Base-by-base conservation (phyloP, 2,329 filamentous ascomycete species). In the Hortaea werneckii region DNA sequence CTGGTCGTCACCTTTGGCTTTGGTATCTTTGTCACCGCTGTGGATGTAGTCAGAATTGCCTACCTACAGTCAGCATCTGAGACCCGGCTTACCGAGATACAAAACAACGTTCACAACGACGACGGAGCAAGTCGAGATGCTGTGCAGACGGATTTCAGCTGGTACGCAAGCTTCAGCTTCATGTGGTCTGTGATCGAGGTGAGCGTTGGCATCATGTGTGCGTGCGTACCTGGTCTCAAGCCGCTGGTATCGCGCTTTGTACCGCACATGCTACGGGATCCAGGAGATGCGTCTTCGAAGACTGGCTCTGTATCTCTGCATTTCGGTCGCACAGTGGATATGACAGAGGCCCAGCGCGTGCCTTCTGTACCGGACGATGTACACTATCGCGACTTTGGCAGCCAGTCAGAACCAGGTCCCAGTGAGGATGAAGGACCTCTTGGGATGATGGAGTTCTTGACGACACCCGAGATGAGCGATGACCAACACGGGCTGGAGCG, bases 161-260 rank as follows among this genome's bases (percentile, higher is more conserved):
- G 75, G 81, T 88, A 90, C 59, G 85, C 86, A 0, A 87, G 86
- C 0, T 68, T 88, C 5, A 86, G 87, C 0, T 83, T 94, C 60
- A 90, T 95, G 85, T 96, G 89, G 90, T 90, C 85, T 11, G 85
- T 83, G 10, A 80, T 95, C 45, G 89, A 95, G 64, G 87, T 95
- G 59, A 92, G 94, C 54, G 73, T 94, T 1, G 89, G 87, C 12
- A 88, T 95, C 55, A 83, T 88, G 52, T 94, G 87, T 60, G 89
- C 85, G 37, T 95, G 88, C 57, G 85, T 95, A n/a, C 90, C 90
- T 6, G 90, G 85, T 0, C 69, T 95, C 50, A 95, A 95, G 62
- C 89, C 90, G 1, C 71, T 96, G 5, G 80, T 90, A 45, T 78
- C 85, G 37, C 69, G 76, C 8, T 72, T 80, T 46, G 54, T 79